Evolutionary conservation across 306 rosid genomes (phyloP), one percentile per base, ranked within the genome.

Genomic region (Cajanus cajan): DNA sequence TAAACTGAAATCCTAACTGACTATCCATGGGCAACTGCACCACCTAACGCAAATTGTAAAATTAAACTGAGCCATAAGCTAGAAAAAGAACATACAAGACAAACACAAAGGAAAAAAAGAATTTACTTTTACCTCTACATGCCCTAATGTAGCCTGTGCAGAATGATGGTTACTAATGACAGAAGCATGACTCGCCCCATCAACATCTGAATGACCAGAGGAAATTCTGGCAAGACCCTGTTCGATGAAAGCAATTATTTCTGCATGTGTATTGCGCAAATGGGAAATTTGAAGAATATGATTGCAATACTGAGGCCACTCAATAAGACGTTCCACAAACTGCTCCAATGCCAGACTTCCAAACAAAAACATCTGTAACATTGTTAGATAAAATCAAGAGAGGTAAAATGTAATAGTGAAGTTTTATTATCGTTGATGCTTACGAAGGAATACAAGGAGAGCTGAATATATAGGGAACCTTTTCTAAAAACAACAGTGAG

Each of bases 231-330:
- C 92, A 39, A 96, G 98, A 78, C 96, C 94, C 83, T 90, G 98
- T 68, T 96, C 99, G 33, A 96, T 93, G 79, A 90, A 90, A 82
- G 86, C 67, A 43, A 93, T 97, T 15, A 96, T 86, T 76, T 96
- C 98, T 9, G 89, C 64, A 84, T 93, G 96, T 13, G 97, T 89
- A 75, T 69, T 85, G 9, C 98, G 94, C 82, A 93, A 64, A 90
- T 96, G 99, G 72, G 98, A 91, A 80, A 96, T 93, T 84, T 96
- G 99, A 68, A 96, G 87, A 84, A 96, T 96, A 79, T 96, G 99
- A 83, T 96, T 93, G 88, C 99, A 96, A 76, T 93, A 96, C 79
- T 93, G 98, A 5, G 99, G 99, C 99, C 99, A 96, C 87, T 93
- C 99, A 74, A 89, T 88, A 73, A 96, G 86, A 67, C 99, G 98